Evolutionary conservation across 1,284 basidiomycete species (phyloP).

Genomic region (Porogramme epimiltina): DNA sequence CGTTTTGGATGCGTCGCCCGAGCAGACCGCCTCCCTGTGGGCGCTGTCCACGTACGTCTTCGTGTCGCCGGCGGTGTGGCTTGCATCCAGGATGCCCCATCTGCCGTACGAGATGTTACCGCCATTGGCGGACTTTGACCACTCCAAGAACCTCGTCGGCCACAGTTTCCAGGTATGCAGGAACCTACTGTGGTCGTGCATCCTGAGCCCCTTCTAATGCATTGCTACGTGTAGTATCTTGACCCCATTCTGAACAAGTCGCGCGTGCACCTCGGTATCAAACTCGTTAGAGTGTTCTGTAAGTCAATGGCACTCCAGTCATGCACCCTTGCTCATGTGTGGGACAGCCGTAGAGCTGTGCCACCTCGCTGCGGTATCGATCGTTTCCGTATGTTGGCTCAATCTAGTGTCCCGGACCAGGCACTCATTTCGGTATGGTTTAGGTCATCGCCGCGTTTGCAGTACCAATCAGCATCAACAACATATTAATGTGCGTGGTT

Average conservation of each 20-base stretch:
- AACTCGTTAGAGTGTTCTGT: conserved; percentile 28
- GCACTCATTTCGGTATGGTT: not conserved
- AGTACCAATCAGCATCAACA: conserved; percentile 48
- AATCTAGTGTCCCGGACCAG: not conserved
- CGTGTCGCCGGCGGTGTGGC: conserved; percentile 34
- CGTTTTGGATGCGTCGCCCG: conserved; percentile 29
- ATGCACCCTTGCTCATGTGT: not conserved
- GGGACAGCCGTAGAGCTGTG: conserved; percentile 26
- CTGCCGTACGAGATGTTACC: conserved; percentile 39
- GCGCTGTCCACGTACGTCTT: conserved; percentile 34
- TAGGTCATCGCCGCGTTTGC: conserved; percentile 35
- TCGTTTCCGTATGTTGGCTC: conserved; percentile 6
- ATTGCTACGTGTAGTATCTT: conserved; percentile 23
- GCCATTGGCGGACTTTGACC: conserved; percentile 50
- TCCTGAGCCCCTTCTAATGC: not conserved
- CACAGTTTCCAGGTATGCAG: conserved; percentile 33
- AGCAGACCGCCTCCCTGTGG: conserved; percentile 38
- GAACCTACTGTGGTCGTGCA: not conserved
- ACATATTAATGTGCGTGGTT: conserved; percentile 21
- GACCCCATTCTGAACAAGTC: conserved; percentile 31
- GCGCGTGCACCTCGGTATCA: conserved; percentile 29
- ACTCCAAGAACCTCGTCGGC: conserved; percentile 40
- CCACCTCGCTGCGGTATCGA: conserved; percentile 23
- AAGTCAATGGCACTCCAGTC: conserved; percentile 10
- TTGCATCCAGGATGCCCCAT: conserved; percentile 31